Conservation (phyloP, 2,329 filamentous ascomycete genomes). For the Madurella mycetomatis region DNA sequence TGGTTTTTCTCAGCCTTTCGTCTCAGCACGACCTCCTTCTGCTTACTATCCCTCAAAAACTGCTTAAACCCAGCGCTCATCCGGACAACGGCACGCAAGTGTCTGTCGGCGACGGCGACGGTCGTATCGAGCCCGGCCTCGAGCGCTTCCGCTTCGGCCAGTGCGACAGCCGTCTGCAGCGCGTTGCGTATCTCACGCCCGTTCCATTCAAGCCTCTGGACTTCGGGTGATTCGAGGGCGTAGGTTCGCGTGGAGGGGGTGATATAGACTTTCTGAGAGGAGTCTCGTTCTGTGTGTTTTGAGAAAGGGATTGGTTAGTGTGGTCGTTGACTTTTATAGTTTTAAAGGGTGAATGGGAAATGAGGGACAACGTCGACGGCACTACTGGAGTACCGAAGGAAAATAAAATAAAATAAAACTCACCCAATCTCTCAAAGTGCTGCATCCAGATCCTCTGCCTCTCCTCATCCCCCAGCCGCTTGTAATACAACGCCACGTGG, state of each 20-base stretch:
- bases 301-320: background rate
- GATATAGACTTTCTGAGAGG: constrained; percentile 35
- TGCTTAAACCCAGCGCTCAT: constrained; percentile 38
- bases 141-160: constrained; percentile 40
- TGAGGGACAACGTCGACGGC: background rate
- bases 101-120: constrained; percentile 32
- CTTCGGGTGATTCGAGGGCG: constrained; percentile 35
- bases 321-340: no score
- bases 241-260: constrained; percentile 37
- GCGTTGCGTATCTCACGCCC: constrained; percentile 35
- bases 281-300: constrained; percentile 32
- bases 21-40: background rate
- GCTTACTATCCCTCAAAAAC: constrained; percentile 23
- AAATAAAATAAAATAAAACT: background rate
- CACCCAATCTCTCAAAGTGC: constrained; percentile 41
- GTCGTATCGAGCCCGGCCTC: constrained; percentile 30
- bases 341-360: background rate
- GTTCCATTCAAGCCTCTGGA: constrained; percentile 39
- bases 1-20: no score
- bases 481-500: constrained; percentile 46
- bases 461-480: constrained; percentile 37
- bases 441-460: constrained; percentile 43
- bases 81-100: constrained; percentile 34
- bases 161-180: constrained; percentile 41
- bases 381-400: background rate